phyloP scores from a whole-genome alignment of 805 yeast genomes.

The Candida wancherniae region DNA sequence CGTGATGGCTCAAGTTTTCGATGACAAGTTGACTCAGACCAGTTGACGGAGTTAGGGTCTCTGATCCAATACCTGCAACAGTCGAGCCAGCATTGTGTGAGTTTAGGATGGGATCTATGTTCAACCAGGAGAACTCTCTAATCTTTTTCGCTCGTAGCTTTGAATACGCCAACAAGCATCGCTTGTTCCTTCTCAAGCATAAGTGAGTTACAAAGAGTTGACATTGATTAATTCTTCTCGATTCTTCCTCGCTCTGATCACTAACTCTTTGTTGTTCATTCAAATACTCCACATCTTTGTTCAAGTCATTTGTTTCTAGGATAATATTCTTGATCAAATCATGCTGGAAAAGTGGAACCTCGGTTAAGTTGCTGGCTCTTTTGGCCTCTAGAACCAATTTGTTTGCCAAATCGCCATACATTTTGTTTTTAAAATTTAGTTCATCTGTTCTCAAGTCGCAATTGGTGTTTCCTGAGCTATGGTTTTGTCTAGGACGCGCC shows the following conservation, averaged over 20 bases:
- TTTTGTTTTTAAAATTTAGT: no score
- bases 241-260: slow-evolving; percentile 26
- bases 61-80: slow-evolving; percentile 1
- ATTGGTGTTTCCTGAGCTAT: not conserved
- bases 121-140: slow-evolving; percentile 68
- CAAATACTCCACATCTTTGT: slow-evolving; percentile 50
- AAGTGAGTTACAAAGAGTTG: slow-evolving; percentile 67
- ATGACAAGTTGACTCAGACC: slow-evolving; percentile 20
- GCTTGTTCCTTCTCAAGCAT: slow-evolving; percentile 80
- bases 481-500: no score
- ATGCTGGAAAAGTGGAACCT: slow-evolving; percentile 65
- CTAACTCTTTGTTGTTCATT: slow-evolving; percentile 26
- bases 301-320: slow-evolving; percentile 65
- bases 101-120: slow-evolving; percentile 42
- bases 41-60: slow-evolving; percentile 1
- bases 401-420: slow-evolving; percentile 88
- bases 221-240: slow-evolving; percentile 50
- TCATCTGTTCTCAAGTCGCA: no score
- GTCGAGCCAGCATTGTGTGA: no score
- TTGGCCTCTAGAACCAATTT: slow-evolving; percentile 85
- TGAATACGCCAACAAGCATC: slow-evolving; percentile 85
- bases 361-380: slow-evolving; percentile 61
- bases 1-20: slow-evolving; percentile 65
- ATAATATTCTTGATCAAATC: slow-evolving; percentile 65
- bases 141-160: slow-evolving; percentile 62